phyloP scores from a whole-genome alignment of 805 yeast genomes.

The Schwanniomyces sp. region DNA sequence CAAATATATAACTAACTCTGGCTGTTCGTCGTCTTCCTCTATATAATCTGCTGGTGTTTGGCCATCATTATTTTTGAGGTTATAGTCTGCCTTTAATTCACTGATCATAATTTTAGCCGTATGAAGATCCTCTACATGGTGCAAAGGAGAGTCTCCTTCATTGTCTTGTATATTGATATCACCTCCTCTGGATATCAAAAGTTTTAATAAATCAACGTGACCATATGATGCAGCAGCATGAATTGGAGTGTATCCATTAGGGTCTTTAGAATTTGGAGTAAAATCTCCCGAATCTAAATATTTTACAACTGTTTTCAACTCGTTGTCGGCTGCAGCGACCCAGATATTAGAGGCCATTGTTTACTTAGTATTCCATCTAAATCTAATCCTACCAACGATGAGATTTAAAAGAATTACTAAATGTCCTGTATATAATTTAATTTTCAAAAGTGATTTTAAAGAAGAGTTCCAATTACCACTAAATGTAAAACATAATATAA shows the following conservation, averaged over 20 bases:
- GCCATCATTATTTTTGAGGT: conserved; percentile 67
- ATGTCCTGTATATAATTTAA: background rate
- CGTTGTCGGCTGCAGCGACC: conserved; percentile 93
- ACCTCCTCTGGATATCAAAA: conserved; percentile 62
- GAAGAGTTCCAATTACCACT: background rate
- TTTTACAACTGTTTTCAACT: conserved; percentile 55
- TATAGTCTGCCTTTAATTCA: conserved; percentile 65
- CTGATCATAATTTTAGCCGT: conserved; percentile 70
- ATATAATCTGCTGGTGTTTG: conserved; percentile 71
- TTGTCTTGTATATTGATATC: conserved; percentile 77
- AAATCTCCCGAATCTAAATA: conserved; percentile 50
- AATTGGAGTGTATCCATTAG: conserved; percentile 93
- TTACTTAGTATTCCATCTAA: background rate
- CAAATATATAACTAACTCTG: conserved; percentile 71
- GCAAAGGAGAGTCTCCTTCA: conserved; percentile 96
- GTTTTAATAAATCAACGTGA: conserved; percentile 63
- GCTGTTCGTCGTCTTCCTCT: conserved; percentile 83
- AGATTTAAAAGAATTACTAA: background rate
- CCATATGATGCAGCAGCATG: conserved; percentile 98
- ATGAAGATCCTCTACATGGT: conserved; percentile 73
- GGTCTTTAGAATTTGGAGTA: conserved; percentile 76
- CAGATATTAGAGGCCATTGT: conserved; percentile 69
- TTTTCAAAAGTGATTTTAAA: background rate
- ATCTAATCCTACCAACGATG: background rate
- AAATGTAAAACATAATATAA: no score